Evolutionary conservation across 192 early-diverging fungal genomes (phyloP).

Genomic region (Spinellus fusiger): DNA sequence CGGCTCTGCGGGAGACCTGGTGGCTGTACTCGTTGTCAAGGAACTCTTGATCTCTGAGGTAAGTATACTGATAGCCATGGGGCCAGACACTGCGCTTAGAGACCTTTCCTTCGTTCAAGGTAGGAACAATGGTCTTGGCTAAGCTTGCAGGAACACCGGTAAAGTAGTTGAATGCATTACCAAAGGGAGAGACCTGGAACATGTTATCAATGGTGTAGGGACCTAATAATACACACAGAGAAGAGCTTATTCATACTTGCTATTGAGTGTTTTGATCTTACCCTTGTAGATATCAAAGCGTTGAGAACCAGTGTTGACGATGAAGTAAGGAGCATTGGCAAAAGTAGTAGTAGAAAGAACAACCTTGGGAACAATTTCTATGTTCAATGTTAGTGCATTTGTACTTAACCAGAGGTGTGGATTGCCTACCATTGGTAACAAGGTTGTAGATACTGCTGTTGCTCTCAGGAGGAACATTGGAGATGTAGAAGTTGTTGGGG

Average conservation of each 20-base stretch:
- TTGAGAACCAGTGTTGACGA: slow-evolving; percentile 41
- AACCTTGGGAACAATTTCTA: slow-evolving; percentile 29
- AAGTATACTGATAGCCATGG: not conserved
- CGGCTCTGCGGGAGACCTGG: slow-evolving; percentile 16
- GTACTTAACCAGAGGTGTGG: not conserved
- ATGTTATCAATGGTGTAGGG: slow-evolving; percentile 39
- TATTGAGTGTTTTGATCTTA: not conserved
- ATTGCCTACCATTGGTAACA: slow-evolving; percentile 17
- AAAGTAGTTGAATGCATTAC: slow-evolving; percentile 32
- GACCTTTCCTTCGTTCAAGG: slow-evolving; percentile 29
- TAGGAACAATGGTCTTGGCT: slow-evolving; percentile 28
- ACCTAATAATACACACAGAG: not conserved
- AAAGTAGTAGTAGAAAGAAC: slow-evolving; percentile 25
- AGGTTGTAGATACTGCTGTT: slow-evolving; percentile 31
- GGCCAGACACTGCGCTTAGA: slow-evolving; percentile 25
- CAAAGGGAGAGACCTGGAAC: slow-evolving; percentile 40
- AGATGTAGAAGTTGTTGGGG: slow-evolving; percentile 49
- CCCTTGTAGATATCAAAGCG: slow-evolving; percentile 47
- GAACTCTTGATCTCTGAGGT: not conserved
- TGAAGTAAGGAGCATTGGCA: slow-evolving; percentile 31
- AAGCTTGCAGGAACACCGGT: slow-evolving; percentile 30
- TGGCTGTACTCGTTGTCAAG: not conserved
- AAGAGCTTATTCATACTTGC: not conserved
- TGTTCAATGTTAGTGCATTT: not conserved
- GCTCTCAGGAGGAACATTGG: slow-evolving; percentile 30